Evolutionary conservation across 768 basidiomycete genomes (phyloP).

Genomic region (Polyporus arcularius): DNA sequence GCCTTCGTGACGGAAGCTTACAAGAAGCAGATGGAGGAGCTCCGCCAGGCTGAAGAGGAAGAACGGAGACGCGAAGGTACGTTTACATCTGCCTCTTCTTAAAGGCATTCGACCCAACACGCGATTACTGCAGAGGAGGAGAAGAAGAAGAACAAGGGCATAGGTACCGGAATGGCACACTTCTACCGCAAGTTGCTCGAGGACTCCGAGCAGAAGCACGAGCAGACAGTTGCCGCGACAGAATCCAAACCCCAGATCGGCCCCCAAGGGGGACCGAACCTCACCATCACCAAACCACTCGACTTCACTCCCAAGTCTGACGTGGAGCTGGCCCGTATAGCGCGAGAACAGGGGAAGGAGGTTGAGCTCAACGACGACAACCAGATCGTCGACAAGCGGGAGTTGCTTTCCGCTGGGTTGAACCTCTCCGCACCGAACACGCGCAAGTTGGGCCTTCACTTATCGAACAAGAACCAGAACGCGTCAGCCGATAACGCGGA

Average conservation of each 20-base stretch:
- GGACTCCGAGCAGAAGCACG: constrained; percentile 79
- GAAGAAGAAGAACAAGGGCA: constrained; percentile 59
- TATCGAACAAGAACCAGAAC: constrained; percentile 23
- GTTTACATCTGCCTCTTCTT: constrained; percentile 24
- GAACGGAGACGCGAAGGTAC: constrained; percentile 86
- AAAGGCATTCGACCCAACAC: neutral
- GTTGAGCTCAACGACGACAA: constrained; percentile 97
- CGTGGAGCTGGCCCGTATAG: constrained; percentile 67
- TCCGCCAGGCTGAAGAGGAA: constrained; percentile 89
- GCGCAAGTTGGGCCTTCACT: constrained; percentile 58
- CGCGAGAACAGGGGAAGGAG: constrained; percentile 73
- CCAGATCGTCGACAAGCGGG: constrained; percentile 94
- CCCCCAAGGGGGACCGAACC: constrained; percentile 62
- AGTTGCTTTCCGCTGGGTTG: constrained; percentile 86
- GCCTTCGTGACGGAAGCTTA: constrained; percentile 98
- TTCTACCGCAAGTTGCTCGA: constrained; percentile 81
- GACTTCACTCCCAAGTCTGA: constrained; percentile 68
- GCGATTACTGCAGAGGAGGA: constrained; percentile 42
- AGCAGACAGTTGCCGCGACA: constrained; percentile 65
- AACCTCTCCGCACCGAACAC: constrained; percentile 88
- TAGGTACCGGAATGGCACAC: constrained; percentile 75
- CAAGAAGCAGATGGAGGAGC: constrained; percentile 93
- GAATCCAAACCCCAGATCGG: constrained; percentile 58
- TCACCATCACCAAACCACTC: constrained; percentile 76
- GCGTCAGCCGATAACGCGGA: constrained; percentile 37